Evolutionary conservation across 768 basidiomycete genomes (phyloP), one percentile per base, ranked within the genome.

Genomic region (Leccinum obscurum): DNA sequence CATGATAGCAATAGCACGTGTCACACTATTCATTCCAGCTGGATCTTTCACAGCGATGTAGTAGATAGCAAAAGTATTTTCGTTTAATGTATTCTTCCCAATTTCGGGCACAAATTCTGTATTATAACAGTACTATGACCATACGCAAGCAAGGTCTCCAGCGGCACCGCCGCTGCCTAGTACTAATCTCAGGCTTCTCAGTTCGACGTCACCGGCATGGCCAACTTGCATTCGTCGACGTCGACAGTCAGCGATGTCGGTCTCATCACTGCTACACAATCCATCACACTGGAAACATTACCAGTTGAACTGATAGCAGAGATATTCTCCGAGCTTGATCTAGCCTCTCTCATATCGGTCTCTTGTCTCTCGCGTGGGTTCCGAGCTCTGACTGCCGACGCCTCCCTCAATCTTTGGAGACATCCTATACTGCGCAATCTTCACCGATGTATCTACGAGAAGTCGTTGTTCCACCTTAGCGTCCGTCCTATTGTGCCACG

Each of bases 241-340:
- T 51, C 52, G 49, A 55, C 17, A 44, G n/a, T 9, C 6, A 34
- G 15, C 13, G 54, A 50, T 14, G 51, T 41, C 14, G 37, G 20
- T 24, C 48, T 30, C 20, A 17, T 30, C 34, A 51, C 24, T 34
- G 22, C 15, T 9, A n/a, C 26, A 37, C 60, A 44, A 30, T 39
- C 49, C 28, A 56, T 56, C 26, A 59, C 68, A 15, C 65, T 81
- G 9, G 79, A 87, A 65, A 76, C 78, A 6, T 77, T 92, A 6
- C 89, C 90, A n/a, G 88, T 89, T 48, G 90, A 93, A 68, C 80
- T 92, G 55, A 83, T 92, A 58, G 87, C 85, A 17, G 84, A 86
- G 61, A 85, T 92, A 34, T 77, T 92, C 41, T 78, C 82, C 48
- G 85, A 90, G 66, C 82, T 92, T 53, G 85, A 88, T 66, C 75